Base-by-base conservation (phyloP, 2,329 filamentous ascomycete species). In the Curvularia eragrostidis region DNA sequence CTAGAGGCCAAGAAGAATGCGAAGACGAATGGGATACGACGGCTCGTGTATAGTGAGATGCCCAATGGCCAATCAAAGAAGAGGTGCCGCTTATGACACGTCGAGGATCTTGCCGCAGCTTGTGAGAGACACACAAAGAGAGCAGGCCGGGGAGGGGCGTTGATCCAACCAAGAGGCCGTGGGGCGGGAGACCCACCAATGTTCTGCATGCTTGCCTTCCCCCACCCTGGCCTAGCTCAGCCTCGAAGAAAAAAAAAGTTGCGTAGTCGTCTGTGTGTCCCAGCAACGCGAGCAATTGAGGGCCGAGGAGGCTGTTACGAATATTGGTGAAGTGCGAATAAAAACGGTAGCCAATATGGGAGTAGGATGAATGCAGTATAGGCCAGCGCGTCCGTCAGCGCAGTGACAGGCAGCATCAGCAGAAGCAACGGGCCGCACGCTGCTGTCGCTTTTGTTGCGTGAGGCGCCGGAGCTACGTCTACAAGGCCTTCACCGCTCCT, bases 401-500 rank as follows among this genome's bases (percentile, higher is more conserved):
- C 57, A 58, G 58, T 47, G 24, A 42, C 47, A 21, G 39, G 54
- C 60, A 62, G 62, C 64, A 65, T 56, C 54, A 57, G 63, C 48
- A 67, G 15, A 65, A 68, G 60, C 64, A 67, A 61, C 64, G 62
- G 61, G 57, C 61, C 61, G 66, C 66, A 47, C 54, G 66, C 55
- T 61, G 64, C 60, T 65, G 65, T 67, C 59, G 49, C 9, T 15
- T 63, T 66, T 62, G 39, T 30, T 48, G 51, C 34, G 59, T 54
- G 62, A 59, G 66, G 68, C 65, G 68, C 51, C 51, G 30, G 41
- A 32, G 66, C 61, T 69, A 56, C 67, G 68, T 69, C 65, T 71
- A 64, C 68, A 68, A 62, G 54, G 56, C 63, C 51, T 64, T 71
- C 73, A 76, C 74, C 74, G 74, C 72, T 68, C 69, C 75, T 76